Evolutionary conservation across 2,329 filamentous ascomycete genomes (phyloP).

Genomic region (Rutstroemia sp.): DNA sequence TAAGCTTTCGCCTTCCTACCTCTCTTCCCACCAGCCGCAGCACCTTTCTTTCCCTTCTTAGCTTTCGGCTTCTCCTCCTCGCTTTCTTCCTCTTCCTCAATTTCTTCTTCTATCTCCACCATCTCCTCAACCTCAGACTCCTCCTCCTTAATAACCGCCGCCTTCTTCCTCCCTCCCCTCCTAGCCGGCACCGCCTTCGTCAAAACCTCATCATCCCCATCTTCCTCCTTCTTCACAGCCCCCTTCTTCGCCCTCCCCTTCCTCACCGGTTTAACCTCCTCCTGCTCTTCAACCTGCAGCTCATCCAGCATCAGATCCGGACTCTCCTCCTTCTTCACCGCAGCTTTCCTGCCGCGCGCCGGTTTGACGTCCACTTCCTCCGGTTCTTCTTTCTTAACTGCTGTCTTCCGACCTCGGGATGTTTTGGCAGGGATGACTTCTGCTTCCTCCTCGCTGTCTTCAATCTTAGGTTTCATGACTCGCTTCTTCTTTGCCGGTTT

Average conservation of each 20-base stretch:
- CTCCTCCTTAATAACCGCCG: background rate
- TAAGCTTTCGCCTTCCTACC: background rate
- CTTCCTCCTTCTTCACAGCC: background rate
- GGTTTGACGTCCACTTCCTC: constrained; percentile 16
- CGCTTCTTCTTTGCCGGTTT: constrained; percentile 1
- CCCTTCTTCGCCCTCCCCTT: background rate
- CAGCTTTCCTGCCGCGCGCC: constrained; percentile 18
- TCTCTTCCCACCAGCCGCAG: background rate
- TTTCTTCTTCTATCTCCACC: background rate
- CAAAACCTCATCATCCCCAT: background rate
- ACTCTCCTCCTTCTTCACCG: constrained; percentile 19
- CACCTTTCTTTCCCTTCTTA: background rate
- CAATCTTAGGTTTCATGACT: background rate
- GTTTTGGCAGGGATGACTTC: constrained; percentile 4
- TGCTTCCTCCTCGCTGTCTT: background rate
- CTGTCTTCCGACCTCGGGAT: constrained; percentile 12
- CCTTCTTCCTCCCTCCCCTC: background rate
- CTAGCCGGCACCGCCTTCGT: background rate
- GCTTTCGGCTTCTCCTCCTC: background rate
- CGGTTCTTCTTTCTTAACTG: constrained; percentile 17
- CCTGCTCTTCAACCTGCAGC: background rate
- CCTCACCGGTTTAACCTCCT: background rate
- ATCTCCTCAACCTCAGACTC: background rate
- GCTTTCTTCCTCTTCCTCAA: background rate
- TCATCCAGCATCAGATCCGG: constrained; percentile 6